Evolutionary conservation across 192 early-diverging fungal genomes (phyloP), one percentile per base, ranked within the genome.

Genomic region (Backusella circina): DNA sequence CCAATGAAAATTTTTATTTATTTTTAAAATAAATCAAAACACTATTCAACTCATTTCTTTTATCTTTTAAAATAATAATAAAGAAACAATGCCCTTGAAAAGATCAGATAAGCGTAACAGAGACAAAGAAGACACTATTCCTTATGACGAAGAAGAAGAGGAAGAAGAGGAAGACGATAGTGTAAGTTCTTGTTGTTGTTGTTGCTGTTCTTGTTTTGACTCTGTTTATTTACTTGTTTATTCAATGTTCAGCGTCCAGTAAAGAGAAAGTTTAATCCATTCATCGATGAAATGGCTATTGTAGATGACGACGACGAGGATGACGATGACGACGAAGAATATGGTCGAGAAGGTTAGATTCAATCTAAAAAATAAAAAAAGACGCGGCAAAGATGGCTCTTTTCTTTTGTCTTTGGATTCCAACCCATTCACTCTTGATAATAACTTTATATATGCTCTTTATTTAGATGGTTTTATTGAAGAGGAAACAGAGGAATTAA

Each of bases 291-390:
- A 78, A 90, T 89, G 71, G 91, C 89, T 30, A 88, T 90, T 73
- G 84, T 93, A 66, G 91, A 91, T 76, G 91, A 91, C 44, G 92
- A 92, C 37, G 86, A 90, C 6, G 88, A 90, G 39, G 91, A 89
- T 33, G 92, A 89, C n/a, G 87, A 90, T 37, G 89, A 91, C 1
- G 88, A 91, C 31, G 90, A 90, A n/a, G 86, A 87, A 15, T 84
- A 89, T 39, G 83, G 84, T 39, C 77, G 86, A 7, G 87, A 86
- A 67, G 87, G 87, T 71, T 76, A 82, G 57, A 72, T 72, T 18
- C 72, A 72, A 37, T 21, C 16, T 65, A 37, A 61, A 15, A 30
- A 33, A 72, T 54, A 54, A 44, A 50, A 35, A 66, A 70, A 32
- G 69, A 71, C 54, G 54, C 54, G 54, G 9, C 54, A 64, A 66